phyloP scores from a whole-genome alignment of 2,329 filamentous ascomycete genomes.

The Colletotrichum musicola region DNA sequence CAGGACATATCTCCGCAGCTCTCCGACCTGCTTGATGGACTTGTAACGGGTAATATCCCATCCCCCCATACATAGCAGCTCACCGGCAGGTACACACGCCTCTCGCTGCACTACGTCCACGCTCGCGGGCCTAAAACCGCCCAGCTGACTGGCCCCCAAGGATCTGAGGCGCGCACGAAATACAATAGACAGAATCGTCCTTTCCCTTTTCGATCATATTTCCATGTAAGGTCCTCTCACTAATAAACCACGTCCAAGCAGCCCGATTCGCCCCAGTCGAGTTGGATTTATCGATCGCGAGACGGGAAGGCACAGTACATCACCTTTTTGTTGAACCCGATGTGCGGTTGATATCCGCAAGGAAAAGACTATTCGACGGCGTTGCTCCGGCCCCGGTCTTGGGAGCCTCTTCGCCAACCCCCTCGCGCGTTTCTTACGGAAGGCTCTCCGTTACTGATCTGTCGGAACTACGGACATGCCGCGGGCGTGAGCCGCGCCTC shows the following conservation, averaged over 20 bases:
- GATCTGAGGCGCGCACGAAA: not conserved
- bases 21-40: not conserved
- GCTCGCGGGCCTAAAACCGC: not conserved
- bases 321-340: no score
- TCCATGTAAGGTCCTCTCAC: not conserved
- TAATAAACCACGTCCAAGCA: no score
- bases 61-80: no score
- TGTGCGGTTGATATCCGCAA: no score
- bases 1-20: slow-evolving; percentile 33
- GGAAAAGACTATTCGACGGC: not conserved
- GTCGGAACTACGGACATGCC: no score
- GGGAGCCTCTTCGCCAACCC: not conserved
- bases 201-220: slow-evolving; percentile 11
- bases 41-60: no score
- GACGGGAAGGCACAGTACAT: not conserved
- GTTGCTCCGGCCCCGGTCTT: not conserved
- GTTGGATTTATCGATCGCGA: not conserved
- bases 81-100: no score
- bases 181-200: not conserved
- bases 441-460: not conserved
- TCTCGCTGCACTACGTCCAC: not conserved
- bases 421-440: not conserved
- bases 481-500: no score
- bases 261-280: not conserved
- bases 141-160: slow-evolving; percentile 10